Percentiles rank a stretch among this genome's conserved stretches.
These are phyloP conservation scores for Collybia sp. DNA, from an alignment of 768 basidiomycete genomes.

Conservation along the genomic window DNA sequence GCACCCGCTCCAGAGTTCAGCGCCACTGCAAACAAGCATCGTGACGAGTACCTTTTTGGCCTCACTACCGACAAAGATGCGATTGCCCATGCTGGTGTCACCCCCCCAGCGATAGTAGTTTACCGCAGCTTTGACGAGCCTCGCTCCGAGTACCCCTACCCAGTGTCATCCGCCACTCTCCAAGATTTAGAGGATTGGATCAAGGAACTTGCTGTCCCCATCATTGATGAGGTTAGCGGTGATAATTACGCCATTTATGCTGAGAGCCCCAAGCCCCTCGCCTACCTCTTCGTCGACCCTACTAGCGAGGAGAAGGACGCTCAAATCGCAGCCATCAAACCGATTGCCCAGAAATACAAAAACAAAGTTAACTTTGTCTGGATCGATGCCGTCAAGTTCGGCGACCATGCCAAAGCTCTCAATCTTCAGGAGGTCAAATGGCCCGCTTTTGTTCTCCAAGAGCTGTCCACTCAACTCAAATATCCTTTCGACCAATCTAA, in stretches of 20 bases:
- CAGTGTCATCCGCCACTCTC: slow-evolving; percentile 47
- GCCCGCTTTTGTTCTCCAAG: slow-evolving; percentile 94
- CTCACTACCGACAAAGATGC: slow-evolving; percentile 67
- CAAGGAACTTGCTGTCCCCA: slow-evolving; percentile 77
- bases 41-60: slow-evolving; percentile 94
- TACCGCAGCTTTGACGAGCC: slow-evolving; percentile 94
- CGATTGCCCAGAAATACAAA: slow-evolving; percentile 79
- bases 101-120: slow-evolving; percentile 80
- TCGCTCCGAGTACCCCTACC: slow-evolving; percentile 60
- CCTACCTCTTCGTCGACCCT: slow-evolving; percentile 93
- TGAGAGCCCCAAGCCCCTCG: slow-evolving; percentile 77
- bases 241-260: slow-evolving; percentile 93
- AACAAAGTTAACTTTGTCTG: slow-evolving; percentile 94
- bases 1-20: slow-evolving; percentile 71
- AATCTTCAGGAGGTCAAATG: slow-evolving; percentile 83
- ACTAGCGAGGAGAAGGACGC: slow-evolving; percentile 57
- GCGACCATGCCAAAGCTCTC: slow-evolving; percentile 92
- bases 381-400: slow-evolving; percentile 95
- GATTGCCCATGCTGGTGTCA: slow-evolving; percentile 67
- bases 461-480: slow-evolving; percentile 79
- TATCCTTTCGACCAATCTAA: slow-evolving; percentile 77
- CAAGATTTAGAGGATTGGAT: slow-evolving; percentile 76
- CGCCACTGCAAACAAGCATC: slow-evolving; percentile 77
- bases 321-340: slow-evolving; percentile 62
- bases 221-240: slow-evolving; percentile 88